phyloP scores from a whole-genome alignment of 768 basidiomycete species.

The Mrakia blollopis region DNA sequence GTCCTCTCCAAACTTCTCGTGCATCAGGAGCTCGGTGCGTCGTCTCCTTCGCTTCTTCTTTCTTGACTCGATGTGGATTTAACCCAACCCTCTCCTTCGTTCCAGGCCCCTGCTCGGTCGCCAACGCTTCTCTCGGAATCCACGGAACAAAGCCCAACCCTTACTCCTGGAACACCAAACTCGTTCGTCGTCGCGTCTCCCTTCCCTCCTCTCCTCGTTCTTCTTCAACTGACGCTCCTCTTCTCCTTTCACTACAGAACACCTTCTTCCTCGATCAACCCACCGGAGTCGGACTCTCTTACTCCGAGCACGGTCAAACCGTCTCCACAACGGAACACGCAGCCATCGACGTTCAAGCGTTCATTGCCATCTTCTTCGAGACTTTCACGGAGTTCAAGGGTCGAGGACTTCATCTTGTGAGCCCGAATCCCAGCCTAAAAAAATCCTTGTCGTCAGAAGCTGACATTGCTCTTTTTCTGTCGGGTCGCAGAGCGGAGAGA shows the following conservation, averaged over 20 bases:
- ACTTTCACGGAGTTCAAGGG: constrained; percentile 67
- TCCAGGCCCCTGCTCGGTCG: constrained; percentile 30
- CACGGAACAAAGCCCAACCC: constrained; percentile 32
- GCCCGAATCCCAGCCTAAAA: neutral
- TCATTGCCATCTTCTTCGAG: constrained; percentile 68
- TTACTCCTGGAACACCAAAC: constrained; percentile 34
- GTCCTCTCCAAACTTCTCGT: neutral
- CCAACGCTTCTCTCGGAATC: constrained; percentile 6
- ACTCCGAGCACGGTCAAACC: constrained; percentile 34
- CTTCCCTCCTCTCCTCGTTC: no score
- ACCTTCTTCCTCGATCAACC: constrained; percentile 37
- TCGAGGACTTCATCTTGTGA: constrained; percentile 55
- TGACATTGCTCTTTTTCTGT: no score
- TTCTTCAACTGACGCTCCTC: no score
- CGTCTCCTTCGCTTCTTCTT: neutral
- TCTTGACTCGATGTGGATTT: neutral
- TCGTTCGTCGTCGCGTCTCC: neutral
- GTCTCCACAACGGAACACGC: constrained; percentile 58
- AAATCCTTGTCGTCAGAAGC: no score
- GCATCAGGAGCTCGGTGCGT: constrained; percentile 2
- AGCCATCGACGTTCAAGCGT: constrained; percentile 64
- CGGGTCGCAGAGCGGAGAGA: constrained; percentile 54
- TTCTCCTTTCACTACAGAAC: constrained; percentile 9
- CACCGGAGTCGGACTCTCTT: constrained; percentile 36
- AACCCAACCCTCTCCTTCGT: neutral